Conservation (phyloP, 192 early-diverging fungal species). For the Backusella morwellensis region DNA sequence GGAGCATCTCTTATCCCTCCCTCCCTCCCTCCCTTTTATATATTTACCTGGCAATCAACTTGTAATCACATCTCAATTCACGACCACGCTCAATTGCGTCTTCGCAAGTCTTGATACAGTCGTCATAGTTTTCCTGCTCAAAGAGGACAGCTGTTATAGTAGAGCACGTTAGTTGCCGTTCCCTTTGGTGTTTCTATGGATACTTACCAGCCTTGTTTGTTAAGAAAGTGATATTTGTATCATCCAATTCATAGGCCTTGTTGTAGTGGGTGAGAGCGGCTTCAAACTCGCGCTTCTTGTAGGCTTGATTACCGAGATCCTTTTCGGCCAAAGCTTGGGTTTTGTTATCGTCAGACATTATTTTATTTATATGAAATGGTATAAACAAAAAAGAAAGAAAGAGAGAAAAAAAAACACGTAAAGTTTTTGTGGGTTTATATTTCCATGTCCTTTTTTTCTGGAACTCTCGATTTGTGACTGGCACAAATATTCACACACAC, state of each 20-base stretch:
- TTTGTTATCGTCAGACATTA: constrained; percentile 50
- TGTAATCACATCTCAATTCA: constrained; percentile 90
- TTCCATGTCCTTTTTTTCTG: neutral
- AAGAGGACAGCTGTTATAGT: constrained; percentile 74
- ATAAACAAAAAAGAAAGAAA: neutral
- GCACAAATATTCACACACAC: neutral
- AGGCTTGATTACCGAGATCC: constrained; percentile 83
- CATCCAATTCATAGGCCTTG: constrained; percentile 88
- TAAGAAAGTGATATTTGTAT: constrained; percentile 87
- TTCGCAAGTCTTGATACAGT: constrained; percentile 89
- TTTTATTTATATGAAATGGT: neutral
- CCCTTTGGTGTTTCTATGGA: neutral
- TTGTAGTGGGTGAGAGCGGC: constrained; percentile 85
- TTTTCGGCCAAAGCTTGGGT: constrained; percentile 74
- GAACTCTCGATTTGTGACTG: constrained; percentile 21
- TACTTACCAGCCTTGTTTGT: constrained; percentile 90
- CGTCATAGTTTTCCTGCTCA: constrained; percentile 91
- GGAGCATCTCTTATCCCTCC: neutral
- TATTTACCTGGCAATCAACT: constrained; percentile 78
- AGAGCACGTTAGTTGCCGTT: neutral
- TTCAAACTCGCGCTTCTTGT: constrained; percentile 93
- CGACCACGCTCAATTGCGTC: constrained; percentile 91
- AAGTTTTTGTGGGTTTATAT: constrained; percentile 10
- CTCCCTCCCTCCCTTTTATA: neutral
- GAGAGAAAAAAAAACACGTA: neutral